phyloP scores from a whole-genome alignment of 352 stramenopile species.

The Stramenopiles sp. region DNA sequence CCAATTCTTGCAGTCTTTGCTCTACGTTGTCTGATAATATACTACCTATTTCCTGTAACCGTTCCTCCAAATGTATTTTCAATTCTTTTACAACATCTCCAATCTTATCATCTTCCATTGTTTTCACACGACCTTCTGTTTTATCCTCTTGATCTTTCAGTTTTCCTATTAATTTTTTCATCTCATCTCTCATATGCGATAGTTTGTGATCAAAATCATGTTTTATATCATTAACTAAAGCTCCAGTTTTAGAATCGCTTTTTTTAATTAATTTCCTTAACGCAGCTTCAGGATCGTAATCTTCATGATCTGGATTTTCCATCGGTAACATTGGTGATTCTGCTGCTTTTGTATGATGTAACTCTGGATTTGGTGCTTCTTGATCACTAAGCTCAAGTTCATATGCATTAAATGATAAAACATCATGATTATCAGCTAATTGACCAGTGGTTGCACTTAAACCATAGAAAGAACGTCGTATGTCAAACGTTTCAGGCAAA shows the following conservation, averaged over 20 bases:
- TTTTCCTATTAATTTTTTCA: slow-evolving; percentile 53
- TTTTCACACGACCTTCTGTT: slow-evolving; percentile 25
- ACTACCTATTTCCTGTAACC: too few species aligned
- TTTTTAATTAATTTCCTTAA: slow-evolving; percentile 10
- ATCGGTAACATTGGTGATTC: slow-evolving; percentile 12
- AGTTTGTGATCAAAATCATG: slow-evolving; percentile 33
- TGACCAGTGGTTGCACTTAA: slow-evolving; percentile 36
- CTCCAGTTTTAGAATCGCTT: slow-evolving; percentile 2
- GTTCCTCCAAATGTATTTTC: too few species aligned
- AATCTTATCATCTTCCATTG: too few species aligned
- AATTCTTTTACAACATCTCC: too few species aligned
- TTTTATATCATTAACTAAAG: slow-evolving; percentile 16
- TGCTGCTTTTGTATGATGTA: slow-evolving; percentile 17
- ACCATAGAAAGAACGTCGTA: slow-evolving; percentile 27
- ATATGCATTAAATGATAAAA: slow-evolving; percentile 36
- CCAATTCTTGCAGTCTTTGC: too few species aligned
- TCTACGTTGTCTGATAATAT: too few species aligned
- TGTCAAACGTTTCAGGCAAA: slow-evolving; percentile 24
- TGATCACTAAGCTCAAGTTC: slow-evolving; percentile 39
- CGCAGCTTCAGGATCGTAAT: slow-evolving; percentile 9
- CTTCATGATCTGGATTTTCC: neutral
- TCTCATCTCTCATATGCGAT: slow-evolving; percentile 53
- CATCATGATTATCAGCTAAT: slow-evolving; percentile 47
- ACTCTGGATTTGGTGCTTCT: slow-evolving; percentile 24
- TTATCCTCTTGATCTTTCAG: slow-evolving; percentile 31